These are phyloP conservation scores for Penicillium sp. DNA, from an alignment of 2,329 filamentous ascomycete species.

Conservation along the genomic window DNA sequence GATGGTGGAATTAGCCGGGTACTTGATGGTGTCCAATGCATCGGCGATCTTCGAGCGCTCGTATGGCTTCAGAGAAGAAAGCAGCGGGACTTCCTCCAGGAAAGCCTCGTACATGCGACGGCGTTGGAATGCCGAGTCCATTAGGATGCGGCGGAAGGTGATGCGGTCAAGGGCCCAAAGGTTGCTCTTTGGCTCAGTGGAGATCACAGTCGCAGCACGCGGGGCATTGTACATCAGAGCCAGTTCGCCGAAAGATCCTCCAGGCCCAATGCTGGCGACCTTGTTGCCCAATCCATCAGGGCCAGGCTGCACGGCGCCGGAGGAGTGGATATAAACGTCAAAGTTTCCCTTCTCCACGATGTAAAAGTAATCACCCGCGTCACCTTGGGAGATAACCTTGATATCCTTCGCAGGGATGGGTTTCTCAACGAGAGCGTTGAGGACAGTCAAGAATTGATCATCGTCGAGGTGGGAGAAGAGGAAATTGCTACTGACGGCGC, in stretches of 20 bases:
- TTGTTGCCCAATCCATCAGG: slow-evolving; percentile 77
- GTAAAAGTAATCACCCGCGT: slow-evolving; percentile 96
- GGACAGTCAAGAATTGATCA: slow-evolving; percentile 81
- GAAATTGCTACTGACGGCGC: slow-evolving; percentile 84
- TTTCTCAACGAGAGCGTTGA: slow-evolving; percentile 91
- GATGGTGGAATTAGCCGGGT: slow-evolving; percentile 72
- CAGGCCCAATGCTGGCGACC: slow-evolving; percentile 77
- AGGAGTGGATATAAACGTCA: slow-evolving; percentile 82
- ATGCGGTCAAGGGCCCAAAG: slow-evolving; percentile 94
- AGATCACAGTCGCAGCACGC: slow-evolving; percentile 89
- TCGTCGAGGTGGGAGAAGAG: slow-evolving; percentile 93
- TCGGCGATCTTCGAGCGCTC: slow-evolving; percentile 97
- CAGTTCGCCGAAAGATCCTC: slow-evolving; percentile 93
- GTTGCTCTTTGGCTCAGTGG: slow-evolving; percentile 71
- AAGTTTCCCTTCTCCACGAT: slow-evolving; percentile 89
- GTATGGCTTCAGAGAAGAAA: slow-evolving; percentile 80
- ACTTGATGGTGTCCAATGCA: slow-evolving; percentile 88
- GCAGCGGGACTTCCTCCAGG: slow-evolving; percentile 85
- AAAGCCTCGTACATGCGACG: slow-evolving; percentile 97
- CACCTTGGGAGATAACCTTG: slow-evolving; percentile 91
- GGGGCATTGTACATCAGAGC: slow-evolving; percentile 99
- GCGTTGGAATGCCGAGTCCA: slow-evolving; percentile 96
- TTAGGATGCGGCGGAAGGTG: slow-evolving; percentile 95
- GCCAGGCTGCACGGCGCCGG: slow-evolving; percentile 74
- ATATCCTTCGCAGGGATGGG: slow-evolving; percentile 87